These are phyloP conservation scores for Sextonia rubra DNA, from an alignment of 164 flowering plant species.

Conservation along the genomic window DNA sequence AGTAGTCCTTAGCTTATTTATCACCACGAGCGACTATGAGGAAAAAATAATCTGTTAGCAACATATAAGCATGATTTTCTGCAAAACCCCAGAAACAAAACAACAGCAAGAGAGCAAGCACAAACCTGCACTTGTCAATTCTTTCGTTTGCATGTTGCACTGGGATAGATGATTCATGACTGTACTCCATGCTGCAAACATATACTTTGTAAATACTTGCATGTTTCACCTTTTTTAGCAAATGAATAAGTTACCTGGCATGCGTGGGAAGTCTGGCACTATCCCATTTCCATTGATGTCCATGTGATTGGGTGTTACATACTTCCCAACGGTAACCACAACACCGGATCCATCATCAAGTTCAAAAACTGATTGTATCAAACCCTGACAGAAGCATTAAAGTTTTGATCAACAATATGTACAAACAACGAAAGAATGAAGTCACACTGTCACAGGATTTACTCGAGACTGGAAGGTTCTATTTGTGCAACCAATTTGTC, in stretches of 20 bases:
- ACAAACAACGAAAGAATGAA: not conserved
- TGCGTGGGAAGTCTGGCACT: constrained; percentile 65
- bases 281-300: constrained; percentile 95
- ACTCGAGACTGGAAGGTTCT: not conserved
- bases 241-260: constrained; percentile 53
- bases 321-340: constrained; percentile 92
- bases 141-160: constrained; percentile 42
- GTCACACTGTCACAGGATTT: not conserved
- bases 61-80: not conserved
- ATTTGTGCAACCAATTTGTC: not conserved
- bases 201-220: not conserved
- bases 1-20: not conserved
- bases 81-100: not conserved
- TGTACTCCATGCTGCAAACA: constrained; percentile 68
- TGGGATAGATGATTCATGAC: constrained; percentile 45
- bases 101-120: not conserved
- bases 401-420: not conserved
- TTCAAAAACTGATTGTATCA: constrained; percentile 92
- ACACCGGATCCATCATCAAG: constrained; percentile 95
- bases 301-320: constrained; percentile 80
- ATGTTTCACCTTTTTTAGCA: not conserved
- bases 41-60: not conserved
- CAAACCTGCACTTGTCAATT: constrained; percentile 26
- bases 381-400: constrained; percentile 44
- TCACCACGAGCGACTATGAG: not conserved